Conservation (phyloP, 805 yeast species). For the Candida rishiriensis region DNA sequence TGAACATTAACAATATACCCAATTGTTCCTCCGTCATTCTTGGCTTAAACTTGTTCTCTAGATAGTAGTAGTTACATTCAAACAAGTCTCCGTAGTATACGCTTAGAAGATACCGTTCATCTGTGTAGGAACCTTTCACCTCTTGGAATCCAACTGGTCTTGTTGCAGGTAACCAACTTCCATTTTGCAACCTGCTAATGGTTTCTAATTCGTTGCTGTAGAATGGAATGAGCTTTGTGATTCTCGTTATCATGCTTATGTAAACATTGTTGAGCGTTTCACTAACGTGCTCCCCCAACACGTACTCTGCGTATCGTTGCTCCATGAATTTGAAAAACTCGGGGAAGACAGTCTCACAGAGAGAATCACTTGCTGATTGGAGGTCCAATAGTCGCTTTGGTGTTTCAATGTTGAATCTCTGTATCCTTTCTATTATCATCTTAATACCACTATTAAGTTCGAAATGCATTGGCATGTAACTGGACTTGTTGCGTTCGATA, state of each 20-base stretch:
- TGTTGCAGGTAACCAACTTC: slow-evolving; percentile 68
- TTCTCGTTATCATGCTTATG: slow-evolving; percentile 61
- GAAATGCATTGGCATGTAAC: slow-evolving; percentile 50
- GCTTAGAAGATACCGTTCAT: slow-evolving; percentile 51
- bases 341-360: slow-evolving; percentile 39
- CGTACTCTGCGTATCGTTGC: slow-evolving; percentile 34
- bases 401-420: slow-evolving; percentile 11
- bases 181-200: slow-evolving; percentile 49
- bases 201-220: slow-evolving; percentile 46
- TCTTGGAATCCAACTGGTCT: slow-evolving; percentile 64
- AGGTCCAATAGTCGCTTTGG: slow-evolving; percentile 11
- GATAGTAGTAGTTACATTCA: slow-evolving; percentile 61
- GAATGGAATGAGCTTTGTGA: slow-evolving; percentile 63
- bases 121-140: slow-evolving; percentile 42
- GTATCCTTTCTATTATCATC: slow-evolving; percentile 10
- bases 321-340: slow-evolving; percentile 58
- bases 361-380: slow-evolving; percentile 1
- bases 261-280: slow-evolving; percentile 34
- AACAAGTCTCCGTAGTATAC: slow-evolving; percentile 72
- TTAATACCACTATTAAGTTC: slow-evolving; percentile 38
- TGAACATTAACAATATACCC: slow-evolving; percentile 70
- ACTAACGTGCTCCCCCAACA: slow-evolving; percentile 55
- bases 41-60: slow-evolving; percentile 55
- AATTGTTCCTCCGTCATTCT: slow-evolving; percentile 43
- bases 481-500: slow-evolving; percentile 38